A percentile compares a stretch with the other conserved stretches of the same genome.
These are phyloP conservation scores for Diplodia corticola DNA, from an alignment of 2,329 filamentous ascomycete species.

Conservation along the genomic window DNA sequence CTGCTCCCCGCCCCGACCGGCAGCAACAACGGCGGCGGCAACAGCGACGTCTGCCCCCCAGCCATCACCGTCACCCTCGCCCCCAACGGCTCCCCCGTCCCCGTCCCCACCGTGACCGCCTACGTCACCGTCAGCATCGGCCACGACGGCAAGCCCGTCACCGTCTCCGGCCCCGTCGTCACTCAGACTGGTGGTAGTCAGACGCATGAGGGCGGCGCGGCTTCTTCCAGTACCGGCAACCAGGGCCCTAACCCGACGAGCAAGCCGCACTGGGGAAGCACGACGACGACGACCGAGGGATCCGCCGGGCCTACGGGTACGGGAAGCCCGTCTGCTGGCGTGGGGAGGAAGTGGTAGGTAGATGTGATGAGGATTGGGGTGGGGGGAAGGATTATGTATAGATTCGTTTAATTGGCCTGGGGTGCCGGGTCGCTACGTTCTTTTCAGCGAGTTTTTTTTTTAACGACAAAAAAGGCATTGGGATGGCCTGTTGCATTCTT, in stretches of 20 bases:
- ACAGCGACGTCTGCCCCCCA: not conserved
- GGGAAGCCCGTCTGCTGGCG: conserved; percentile 6
- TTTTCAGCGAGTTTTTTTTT: not conserved
- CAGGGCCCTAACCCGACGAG: not conserved
- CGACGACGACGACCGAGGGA: not conserved
- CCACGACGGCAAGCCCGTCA: not conserved
- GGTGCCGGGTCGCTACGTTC: not conserved
- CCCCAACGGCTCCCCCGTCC: not conserved
- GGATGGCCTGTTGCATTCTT: not conserved
- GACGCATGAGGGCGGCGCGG: too few relatives aligned
- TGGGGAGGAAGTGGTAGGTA: conserved; percentile 10
- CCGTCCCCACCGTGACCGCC: conserved; percentile 1
- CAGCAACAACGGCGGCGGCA: not conserved
- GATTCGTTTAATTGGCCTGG: not conserved
- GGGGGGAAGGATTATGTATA: not conserved
- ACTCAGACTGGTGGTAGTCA: too few relatives aligned
- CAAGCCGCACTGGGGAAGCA: conserved; percentile 3
- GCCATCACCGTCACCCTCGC: conserved; percentile 1
- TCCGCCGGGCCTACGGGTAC: not conserved
- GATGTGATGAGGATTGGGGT: too few relatives aligned
- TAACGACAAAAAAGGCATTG: not conserved
- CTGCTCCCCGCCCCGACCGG: conserved; percentile 10
- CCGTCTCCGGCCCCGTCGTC: not conserved
- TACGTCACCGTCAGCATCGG: not conserved
- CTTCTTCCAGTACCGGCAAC: not conserved